phyloP scores from a whole-genome alignment of 2,329 filamentous ascomycete genomes.

The Fusarium pilosicola region DNA sequence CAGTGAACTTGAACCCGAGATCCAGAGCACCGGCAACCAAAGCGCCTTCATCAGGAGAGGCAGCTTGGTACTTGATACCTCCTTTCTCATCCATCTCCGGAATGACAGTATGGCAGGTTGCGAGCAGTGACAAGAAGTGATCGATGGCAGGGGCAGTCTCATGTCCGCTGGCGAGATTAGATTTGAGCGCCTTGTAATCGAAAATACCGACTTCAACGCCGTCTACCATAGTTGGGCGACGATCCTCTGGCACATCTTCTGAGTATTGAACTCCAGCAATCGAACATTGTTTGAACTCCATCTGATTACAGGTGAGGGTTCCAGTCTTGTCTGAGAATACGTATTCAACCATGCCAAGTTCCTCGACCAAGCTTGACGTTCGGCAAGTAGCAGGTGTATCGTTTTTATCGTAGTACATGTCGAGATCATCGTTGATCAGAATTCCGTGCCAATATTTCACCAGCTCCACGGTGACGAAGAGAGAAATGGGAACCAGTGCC shows the following conservation, averaged over 20 bases:
- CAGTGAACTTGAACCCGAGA: conserved; percentile 89
- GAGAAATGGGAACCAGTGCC: conserved; percentile 93
- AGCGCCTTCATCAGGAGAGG: conserved; percentile 97
- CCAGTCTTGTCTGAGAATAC: conserved; percentile 99
- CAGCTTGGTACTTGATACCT: conserved; percentile 95
- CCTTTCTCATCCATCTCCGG: conserved; percentile 85
- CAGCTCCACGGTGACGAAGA: conserved; percentile 96
- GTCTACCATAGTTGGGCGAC: conserved; percentile 81
- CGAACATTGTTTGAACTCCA: conserved; percentile 97
- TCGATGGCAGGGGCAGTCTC: conserved; percentile 65
- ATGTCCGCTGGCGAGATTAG: conserved; percentile 71
- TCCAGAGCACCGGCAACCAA: conserved; percentile 88
- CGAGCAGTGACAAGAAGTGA: conserved; percentile 86
- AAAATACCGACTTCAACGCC: conserved; percentile 82
- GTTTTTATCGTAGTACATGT: conserved; percentile 96
- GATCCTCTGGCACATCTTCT: conserved; percentile 90
- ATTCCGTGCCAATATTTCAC: conserved; percentile 99
- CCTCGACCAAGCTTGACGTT: conserved; percentile 95
- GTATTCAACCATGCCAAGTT: conserved; percentile 97
- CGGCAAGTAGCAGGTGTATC: conserved; percentile 96
- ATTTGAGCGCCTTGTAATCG: conserved; percentile 79
- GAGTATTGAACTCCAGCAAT: conserved; percentile 96
- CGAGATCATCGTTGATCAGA: conserved; percentile 95
- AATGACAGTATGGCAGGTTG: conserved; percentile 97
- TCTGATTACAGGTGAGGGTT: conserved; percentile 96